These are phyloP conservation scores for Taiozyma sp. DNA, from an alignment of 1,139 yeast species.

Conservation along the genomic window DNA sequence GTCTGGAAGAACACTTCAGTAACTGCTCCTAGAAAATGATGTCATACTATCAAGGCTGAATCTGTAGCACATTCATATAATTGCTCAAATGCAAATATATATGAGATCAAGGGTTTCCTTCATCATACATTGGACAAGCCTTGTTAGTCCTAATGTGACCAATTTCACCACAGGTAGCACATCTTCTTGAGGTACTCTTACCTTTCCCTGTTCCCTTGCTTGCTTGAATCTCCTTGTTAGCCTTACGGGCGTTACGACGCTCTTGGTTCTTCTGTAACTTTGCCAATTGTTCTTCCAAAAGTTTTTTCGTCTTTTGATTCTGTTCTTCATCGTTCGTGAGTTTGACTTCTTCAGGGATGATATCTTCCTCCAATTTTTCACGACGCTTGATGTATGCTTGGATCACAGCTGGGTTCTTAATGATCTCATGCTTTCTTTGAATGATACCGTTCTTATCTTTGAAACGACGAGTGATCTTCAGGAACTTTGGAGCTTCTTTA, in stretches of 20 bases:
- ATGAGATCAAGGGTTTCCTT: conserved; percentile 16
- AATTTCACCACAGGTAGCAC: conserved; percentile 92
- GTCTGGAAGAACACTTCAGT: too few relatives aligned
- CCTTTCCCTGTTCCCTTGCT: conserved; percentile 71
- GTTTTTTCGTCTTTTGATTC: conserved; percentile 72
- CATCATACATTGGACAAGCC: conserved; percentile 81
- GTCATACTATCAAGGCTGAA: too few relatives aligned
- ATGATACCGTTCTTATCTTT: conserved; percentile 83
- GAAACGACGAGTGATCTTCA: conserved; percentile 75
- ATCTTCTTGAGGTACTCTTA: conserved; percentile 77
- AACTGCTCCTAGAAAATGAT: too few relatives aligned
- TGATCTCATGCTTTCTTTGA: conserved; percentile 75
- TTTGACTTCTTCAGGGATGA: conserved; percentile 53
- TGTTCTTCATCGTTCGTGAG: conserved; percentile 86
- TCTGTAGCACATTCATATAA: too few relatives aligned
- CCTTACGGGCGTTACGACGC: conserved; percentile 52
- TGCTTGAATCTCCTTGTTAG: conserved; percentile 38
- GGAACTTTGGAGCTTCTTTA: conserved; percentile 33
- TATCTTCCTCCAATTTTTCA: conserved; percentile 68
- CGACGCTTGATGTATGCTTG: conserved; percentile 80
- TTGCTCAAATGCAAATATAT: too few relatives aligned
- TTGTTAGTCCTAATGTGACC: conserved; percentile 92
- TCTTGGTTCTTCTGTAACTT: conserved; percentile 74
- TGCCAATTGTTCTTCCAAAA: conserved; percentile 81
- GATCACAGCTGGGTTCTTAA: conserved; percentile 82